phyloP scores from a whole-genome alignment of 1,139 yeast species.

The Scheffersomyces parashehatae region DNA sequence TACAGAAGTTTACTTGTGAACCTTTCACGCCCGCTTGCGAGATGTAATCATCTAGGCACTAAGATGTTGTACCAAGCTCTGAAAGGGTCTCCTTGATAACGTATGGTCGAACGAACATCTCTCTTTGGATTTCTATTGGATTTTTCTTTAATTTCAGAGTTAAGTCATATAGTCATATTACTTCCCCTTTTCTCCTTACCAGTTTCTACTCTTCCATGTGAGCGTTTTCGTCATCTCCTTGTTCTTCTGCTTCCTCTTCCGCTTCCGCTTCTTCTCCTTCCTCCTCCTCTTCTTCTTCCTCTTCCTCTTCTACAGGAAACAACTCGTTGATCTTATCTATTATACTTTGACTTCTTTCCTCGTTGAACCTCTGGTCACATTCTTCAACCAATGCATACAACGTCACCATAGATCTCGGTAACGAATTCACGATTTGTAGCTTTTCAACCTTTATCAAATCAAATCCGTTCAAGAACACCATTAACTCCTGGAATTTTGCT shows the following conservation, averaged over 20 bases:
- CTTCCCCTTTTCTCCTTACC: too few relatives aligned
- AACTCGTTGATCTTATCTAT: conserved; percentile 49
- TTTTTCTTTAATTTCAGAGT: too few relatives aligned
- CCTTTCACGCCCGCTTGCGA: too few relatives aligned
- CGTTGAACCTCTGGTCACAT: conserved; percentile 78
- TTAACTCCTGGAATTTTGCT: conserved; percentile 53
- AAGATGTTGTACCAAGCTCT: too few relatives aligned
- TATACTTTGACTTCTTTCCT: conserved; percentile 59
- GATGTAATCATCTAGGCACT: too few relatives aligned
- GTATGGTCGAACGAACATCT: too few relatives aligned
- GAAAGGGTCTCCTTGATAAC: too few relatives aligned
- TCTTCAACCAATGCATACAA: conserved; percentile 84
- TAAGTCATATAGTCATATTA: too few relatives aligned
- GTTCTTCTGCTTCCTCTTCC: conserved; percentile 1
- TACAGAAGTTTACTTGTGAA: too few relatives aligned
- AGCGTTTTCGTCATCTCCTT: too few relatives aligned
- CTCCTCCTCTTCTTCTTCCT: conserved; percentile 34
- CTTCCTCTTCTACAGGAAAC: conserved; percentile 47
- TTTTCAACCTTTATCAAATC: conserved; percentile 80
- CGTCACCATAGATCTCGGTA: conserved; percentile 79
- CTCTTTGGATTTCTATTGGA: too few relatives aligned
- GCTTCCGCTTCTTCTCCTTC: conserved; percentile 20
- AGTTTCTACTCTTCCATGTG: too few relatives aligned
- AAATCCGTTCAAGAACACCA: conserved; percentile 52
- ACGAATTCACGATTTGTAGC: conserved; percentile 75